Conservation (phyloP, 163 green algal genomes). For the Coccomyxa subellipsoidea region DNA sequence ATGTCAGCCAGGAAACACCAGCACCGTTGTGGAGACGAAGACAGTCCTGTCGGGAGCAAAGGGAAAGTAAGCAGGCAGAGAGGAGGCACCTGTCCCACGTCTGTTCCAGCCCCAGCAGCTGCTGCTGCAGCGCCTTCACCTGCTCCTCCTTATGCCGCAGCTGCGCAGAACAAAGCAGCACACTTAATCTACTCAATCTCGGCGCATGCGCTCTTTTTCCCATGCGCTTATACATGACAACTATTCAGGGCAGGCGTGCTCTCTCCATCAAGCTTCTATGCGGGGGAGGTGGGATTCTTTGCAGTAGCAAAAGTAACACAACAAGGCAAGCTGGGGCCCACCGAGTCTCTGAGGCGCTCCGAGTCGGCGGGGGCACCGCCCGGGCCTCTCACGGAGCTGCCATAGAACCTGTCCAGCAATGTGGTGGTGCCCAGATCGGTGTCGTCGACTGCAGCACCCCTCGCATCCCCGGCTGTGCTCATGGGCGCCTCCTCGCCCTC, state of each 20-base stretch:
- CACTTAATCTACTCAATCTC: too few species aligned
- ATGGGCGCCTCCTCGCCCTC: slow-evolving; percentile 43
- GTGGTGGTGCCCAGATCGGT: not conserved
- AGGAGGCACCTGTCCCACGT: slow-evolving; percentile 55
- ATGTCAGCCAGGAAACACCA: too few species aligned
- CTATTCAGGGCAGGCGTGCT: not conserved
- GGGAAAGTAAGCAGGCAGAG: not conserved
- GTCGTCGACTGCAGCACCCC: not conserved
- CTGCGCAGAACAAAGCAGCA: not conserved
- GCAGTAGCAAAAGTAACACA: not conserved
- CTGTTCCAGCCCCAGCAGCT: slow-evolving; percentile 61
- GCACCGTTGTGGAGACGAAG: too few species aligned
- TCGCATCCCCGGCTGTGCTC: not conserved
- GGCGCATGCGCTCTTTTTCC: not conserved
- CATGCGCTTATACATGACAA: not conserved
- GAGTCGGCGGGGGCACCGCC: slow-evolving; percentile 18
- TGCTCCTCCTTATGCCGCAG: slow-evolving; percentile 45
- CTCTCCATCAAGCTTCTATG: not conserved
- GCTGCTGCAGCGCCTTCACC: slow-evolving; percentile 48
- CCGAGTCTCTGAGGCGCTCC: slow-evolving; percentile 39
- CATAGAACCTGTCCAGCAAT: not conserved
- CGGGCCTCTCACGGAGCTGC: not conserved
- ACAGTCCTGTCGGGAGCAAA: not conserved
- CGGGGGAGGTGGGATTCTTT: not conserved
- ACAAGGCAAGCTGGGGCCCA: slow-evolving; percentile 17